Evolutionary conservation across 164 flowering plant species (phyloP), one percentile per base, ranked within the genome.

Genomic region (Stephania japonica): DNA sequence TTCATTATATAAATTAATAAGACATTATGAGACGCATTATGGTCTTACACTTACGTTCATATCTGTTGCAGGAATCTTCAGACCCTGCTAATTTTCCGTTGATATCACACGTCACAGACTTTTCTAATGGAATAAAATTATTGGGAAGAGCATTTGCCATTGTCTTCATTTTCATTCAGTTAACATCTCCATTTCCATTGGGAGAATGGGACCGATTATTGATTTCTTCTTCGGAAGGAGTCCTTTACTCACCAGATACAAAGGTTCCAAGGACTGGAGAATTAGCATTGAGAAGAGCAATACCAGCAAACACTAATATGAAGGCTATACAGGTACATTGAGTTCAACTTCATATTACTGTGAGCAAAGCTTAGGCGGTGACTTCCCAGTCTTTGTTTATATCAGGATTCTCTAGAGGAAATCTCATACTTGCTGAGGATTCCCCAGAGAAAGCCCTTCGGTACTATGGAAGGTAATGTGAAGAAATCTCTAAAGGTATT

Each of bases 211-310:
- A 82, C 19, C 73, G 76, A 27, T 80, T 71, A 86, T 70, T 81
- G 7, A 53, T 81, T 72, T 76, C 87, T 73, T 84, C 91, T 65
- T 95, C 97, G 65, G 73, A 81, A 18, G 95, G 97, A 6, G 97
- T 94, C 23, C 93, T 92, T 69, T 92, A 90, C 80, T 94, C 97
- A 13, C 98, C 98, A 6, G 98, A 92, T 74, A 94, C 98, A 25
- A 94, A 94, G 77, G 92, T 92, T 69, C 98, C 97, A 19, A 85
- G 97, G 71, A 94, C 98, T 14, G 98, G 97, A 70, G 98, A 94
- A 81, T 87, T 94, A 78, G 98, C 98, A 65, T 77, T 94, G 68
- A 85, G 98, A 77, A 88, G 80, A 80, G 98, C 98, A 50, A 94
- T 92, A 75, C 97, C 97, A 24, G 97, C 97, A 61, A 92, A 94